Evolutionary conservation across 2,329 filamentous ascomycete genomes (phyloP).

Genomic region (Aspergillus texensis): DNA sequence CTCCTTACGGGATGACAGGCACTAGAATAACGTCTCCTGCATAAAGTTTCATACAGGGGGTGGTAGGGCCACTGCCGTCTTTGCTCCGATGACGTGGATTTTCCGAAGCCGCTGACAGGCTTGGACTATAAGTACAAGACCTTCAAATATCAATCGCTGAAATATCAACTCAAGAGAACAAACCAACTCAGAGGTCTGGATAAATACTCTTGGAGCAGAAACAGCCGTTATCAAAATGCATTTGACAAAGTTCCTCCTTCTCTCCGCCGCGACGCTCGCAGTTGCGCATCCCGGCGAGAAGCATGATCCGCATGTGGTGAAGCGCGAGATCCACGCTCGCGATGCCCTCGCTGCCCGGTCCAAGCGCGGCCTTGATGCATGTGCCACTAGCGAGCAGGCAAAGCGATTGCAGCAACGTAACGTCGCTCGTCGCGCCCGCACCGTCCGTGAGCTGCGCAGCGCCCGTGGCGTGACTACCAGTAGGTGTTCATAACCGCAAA

Average conservation of each 20-base stretch:
- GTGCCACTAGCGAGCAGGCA: conserved; percentile 26
- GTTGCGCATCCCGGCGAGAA: conserved; percentile 37
- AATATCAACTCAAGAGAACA: conserved; percentile 4
- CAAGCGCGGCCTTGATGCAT: conserved; percentile 28
- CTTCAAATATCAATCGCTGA: background rate
- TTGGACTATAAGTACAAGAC: conserved; percentile 1
- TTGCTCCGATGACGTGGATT: conserved; percentile 13
- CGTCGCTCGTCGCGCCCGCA: conserved; percentile 30
- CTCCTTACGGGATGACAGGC: background rate
- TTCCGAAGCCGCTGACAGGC: background rate
- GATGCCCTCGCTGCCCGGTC: conserved; percentile 28
- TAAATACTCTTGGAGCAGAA: background rate
- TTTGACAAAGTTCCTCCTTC: conserved; percentile 32
- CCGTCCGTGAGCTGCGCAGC: conserved; percentile 29
- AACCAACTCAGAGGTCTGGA: background rate
- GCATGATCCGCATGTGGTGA: conserved; percentile 30
- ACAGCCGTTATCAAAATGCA: conserved; percentile 20
- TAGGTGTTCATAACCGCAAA: conserved; percentile 9
- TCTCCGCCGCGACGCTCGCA: conserved; percentile 33
- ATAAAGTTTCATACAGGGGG: background rate
- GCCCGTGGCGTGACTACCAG: conserved; percentile 30
- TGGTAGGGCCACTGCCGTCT: background rate
- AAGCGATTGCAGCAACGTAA: conserved; percentile 30
- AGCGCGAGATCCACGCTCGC: conserved; percentile 32
- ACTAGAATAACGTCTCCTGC: background rate